Percentiles rank a stretch among this genome's conserved stretches.
These are phyloP conservation scores for Mycoemilia scoparia DNA, from an alignment of 192 early-diverging fungal genomes.

Conservation along the genomic window DNA sequence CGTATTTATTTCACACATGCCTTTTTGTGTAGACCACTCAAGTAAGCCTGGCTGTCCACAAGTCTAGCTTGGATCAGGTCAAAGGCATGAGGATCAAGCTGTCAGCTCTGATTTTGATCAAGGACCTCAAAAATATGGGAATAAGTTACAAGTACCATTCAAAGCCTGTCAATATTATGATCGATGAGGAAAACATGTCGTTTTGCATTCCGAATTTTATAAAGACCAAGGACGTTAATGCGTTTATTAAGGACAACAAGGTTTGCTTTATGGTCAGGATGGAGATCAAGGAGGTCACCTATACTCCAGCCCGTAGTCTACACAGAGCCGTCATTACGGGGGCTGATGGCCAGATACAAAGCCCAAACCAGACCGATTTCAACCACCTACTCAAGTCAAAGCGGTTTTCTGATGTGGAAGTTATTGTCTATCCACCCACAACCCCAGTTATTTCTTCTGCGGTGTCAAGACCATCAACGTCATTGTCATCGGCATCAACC, in stretches of 20 bases:
- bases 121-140: conserved; percentile 14
- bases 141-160: conserved; percentile 27
- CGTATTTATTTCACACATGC: too few species aligned
- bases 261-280: conserved; percentile 21
- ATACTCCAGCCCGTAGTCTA: conserved; percentile 5
- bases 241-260: conserved; percentile 18
- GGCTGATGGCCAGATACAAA: conserved; percentile 22
- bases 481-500: conserved; percentile 21
- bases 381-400: conserved; percentile 23
- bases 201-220: conserved; percentile 27
- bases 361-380: conserved; percentile 21
- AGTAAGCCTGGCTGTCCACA: conserved; percentile 20
- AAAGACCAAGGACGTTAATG: conserved; percentile 10
- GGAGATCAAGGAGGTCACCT: conserved; percentile 23
- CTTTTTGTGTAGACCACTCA: conserved; percentile 9
- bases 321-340: conserved; percentile 17
- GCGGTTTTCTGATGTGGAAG: conserved; percentile 26
- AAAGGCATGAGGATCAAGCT: conserved; percentile 14
- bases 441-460: conserved; percentile 18
- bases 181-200: conserved; percentile 24
- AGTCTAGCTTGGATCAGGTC: conserved; percentile 10
- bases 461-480: conserved; percentile 4
- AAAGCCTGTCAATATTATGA: conserved; percentile 24
- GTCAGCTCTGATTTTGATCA: conserved; percentile 18
- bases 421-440: conserved; percentile 20